Evolutionary conservation across 2,329 filamentous ascomycete species (phyloP).

Genomic region (Leptographium lundbergii): DNA sequence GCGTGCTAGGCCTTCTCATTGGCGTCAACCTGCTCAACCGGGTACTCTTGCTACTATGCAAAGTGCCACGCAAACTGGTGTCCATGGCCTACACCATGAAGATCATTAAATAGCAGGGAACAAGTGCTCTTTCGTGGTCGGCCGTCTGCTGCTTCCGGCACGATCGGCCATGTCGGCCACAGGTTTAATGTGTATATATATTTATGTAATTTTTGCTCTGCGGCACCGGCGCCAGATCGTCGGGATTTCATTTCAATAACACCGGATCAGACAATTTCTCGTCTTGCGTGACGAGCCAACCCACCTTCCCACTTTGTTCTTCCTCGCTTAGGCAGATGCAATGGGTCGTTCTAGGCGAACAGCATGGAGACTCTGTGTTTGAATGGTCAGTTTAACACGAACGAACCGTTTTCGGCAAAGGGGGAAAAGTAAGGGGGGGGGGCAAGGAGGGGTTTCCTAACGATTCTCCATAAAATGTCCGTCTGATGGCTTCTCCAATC

Average conservation of each 20-base stretch:
- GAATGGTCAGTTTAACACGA: neutral
- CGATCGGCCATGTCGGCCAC: neutral
- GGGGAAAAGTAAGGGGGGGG: neutral
- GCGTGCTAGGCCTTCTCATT: conserved; percentile 14
- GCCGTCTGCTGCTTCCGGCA: neutral
- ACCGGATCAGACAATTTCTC: too few species aligned
- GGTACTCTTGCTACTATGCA: neutral
- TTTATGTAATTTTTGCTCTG: neutral
- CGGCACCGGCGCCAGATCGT: neutral
- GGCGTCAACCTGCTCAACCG: conserved; percentile 13
- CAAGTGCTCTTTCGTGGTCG: neutral
- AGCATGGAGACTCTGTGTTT: neutral
- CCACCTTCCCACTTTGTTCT: too few species aligned
- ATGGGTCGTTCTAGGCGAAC: neutral
- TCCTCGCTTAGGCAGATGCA: too few species aligned
- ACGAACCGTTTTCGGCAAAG: neutral
- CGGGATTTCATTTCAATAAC: neutral
- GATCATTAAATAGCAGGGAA: neutral
- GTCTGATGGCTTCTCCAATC: neutral
- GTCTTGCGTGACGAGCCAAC: too few species aligned
- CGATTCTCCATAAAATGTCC: neutral
- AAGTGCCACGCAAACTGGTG: neutral
- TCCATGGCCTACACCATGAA: neutral
- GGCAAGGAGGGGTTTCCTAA: neutral
- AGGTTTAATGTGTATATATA: neutral